Conservation (phyloP, 352 stramenopile species). For the Globisporangium canariense region DNA sequence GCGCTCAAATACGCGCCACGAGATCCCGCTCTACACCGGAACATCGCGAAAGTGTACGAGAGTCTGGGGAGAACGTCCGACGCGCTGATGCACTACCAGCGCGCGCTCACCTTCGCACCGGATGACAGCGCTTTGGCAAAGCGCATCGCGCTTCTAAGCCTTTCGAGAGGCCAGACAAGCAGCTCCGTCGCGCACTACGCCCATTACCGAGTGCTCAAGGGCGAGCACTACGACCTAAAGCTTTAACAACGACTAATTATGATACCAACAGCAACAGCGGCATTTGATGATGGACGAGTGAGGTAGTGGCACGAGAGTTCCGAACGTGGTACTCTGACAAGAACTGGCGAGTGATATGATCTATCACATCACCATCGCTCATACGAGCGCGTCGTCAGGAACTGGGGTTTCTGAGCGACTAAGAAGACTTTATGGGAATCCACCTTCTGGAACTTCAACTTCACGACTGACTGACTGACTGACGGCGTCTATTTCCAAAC, state of each 20-base stretch:
- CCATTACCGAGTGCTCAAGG: constrained; percentile 36
- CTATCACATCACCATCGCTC: neutral
- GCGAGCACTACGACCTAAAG: constrained; percentile 62
- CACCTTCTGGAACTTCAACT: neutral
- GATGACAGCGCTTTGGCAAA: constrained; percentile 34
- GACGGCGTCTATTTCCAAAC: neutral
- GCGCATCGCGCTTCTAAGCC: constrained; percentile 44
- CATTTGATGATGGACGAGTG: neutral
- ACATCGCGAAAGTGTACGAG: constrained; percentile 56
- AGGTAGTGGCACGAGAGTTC: neutral
- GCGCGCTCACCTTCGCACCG: constrained; percentile 29
- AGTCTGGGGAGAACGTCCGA: constrained; percentile 43
- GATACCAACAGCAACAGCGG: neutral
- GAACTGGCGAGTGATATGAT: constrained; percentile 2
- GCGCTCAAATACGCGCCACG: constrained; percentile 38
- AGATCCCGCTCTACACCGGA: constrained; percentile 51
- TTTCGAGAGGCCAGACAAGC: constrained; percentile 28
- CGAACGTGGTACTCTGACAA: neutral
- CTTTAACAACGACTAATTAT: constrained; percentile 17
- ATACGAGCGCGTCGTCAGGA: neutral
- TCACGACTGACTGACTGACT: neutral
- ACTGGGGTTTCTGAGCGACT: neutral
- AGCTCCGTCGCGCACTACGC: constrained; percentile 37
- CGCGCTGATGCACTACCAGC: constrained; percentile 44
- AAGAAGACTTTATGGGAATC: neutral